Evolutionary conservation across 2,329 filamentous ascomycete species (phyloP).

Genomic region (Fusarium keratoplasticum): DNA sequence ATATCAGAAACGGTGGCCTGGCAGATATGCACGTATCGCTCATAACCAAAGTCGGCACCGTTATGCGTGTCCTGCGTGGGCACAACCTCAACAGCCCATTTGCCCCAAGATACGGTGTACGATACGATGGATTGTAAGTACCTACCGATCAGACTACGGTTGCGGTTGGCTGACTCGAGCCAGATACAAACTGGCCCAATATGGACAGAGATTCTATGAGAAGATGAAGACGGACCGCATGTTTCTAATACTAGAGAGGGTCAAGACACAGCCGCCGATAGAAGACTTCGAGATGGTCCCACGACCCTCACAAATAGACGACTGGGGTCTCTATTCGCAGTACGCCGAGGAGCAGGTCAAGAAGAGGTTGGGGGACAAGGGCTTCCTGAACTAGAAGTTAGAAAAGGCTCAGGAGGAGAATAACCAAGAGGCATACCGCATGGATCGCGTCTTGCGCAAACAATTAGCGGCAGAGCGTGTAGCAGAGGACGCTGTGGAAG

Average conservation of each 20-base stretch:
- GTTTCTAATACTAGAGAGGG: slow-evolving; percentile 60
- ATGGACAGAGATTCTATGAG: slow-evolving; percentile 51
- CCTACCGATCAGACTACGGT: neutral
- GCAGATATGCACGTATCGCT: slow-evolving; percentile 62
- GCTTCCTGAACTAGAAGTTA: slow-evolving; percentile 56
- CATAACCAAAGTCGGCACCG: slow-evolving; percentile 60
- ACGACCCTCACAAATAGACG: slow-evolving; percentile 66
- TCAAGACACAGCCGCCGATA: slow-evolving; percentile 55
- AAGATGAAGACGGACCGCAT: slow-evolving; percentile 54
- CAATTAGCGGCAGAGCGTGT: slow-evolving; percentile 34
- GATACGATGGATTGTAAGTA: slow-evolving; percentile 69
- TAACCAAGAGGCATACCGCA: slow-evolving; percentile 44
- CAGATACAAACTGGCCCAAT: slow-evolving; percentile 63
- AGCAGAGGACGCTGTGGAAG: slow-evolving; percentile 1
- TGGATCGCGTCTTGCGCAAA: slow-evolving; percentile 41
- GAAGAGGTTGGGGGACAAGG: slow-evolving; percentile 52
- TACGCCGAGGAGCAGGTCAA: slow-evolving; percentile 57
- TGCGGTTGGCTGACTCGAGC: slow-evolving; percentile 2
- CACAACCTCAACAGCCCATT: slow-evolving; percentile 61
- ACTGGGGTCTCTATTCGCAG: slow-evolving; percentile 65
- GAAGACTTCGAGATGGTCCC: slow-evolving; percentile 59
- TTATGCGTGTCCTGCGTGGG: slow-evolving; percentile 65
- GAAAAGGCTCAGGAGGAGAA: slow-evolving; percentile 46
- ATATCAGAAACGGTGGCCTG: slow-evolving; percentile 57
- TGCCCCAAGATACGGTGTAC: slow-evolving; percentile 63